These are phyloP conservation scores for Xerocomellus intermedius DNA, from an alignment of 768 basidiomycete genomes.

Conservation along the genomic window DNA sequence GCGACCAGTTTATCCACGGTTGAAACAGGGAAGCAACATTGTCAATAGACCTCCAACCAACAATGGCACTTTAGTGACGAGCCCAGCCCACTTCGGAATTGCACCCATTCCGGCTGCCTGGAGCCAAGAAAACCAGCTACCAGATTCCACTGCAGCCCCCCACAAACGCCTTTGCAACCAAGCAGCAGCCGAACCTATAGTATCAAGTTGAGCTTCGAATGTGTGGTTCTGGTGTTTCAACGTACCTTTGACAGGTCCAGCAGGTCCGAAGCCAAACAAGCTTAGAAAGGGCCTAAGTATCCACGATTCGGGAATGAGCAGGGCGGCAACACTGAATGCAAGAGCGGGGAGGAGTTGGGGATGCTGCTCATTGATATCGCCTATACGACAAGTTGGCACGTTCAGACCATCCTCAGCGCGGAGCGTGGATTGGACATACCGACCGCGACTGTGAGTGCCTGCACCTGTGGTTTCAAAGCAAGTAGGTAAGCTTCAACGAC, in stretches of 20 bases:
- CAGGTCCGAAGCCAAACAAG: constrained; percentile 16
- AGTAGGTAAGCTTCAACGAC: not conserved
- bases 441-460: constrained; percentile 3
- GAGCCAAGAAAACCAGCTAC: constrained; percentile 15
- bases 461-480: constrained; percentile 5
- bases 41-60: not conserved
- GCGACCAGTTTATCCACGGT: not conserved
- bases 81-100: constrained; percentile 5
- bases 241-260: constrained; percentile 13
- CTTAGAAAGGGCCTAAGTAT: constrained; percentile 12
- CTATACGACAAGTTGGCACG: not conserved
- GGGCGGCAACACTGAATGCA: not conserved
- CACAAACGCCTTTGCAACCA: constrained; percentile 6
- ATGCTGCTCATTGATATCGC: constrained; percentile 15
- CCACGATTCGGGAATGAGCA: constrained; percentile 17
- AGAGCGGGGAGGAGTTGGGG: constrained; percentile 7
- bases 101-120: constrained; percentile 14
- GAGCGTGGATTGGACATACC: constrained; percentile 1
- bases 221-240: rapidly evolving
- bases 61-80: not conserved
- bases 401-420: too few species aligned
- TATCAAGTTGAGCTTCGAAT: not conserved
- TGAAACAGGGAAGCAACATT: not conserved
- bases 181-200: constrained; percentile 15
- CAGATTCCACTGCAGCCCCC: not conserved